Percentiles rank a stretch among this genome's conserved stretches.
Evolutionary conservation across 2,329 filamentous ascomycete species (phyloP).

Genomic region (Penicillium sp.): DNA sequence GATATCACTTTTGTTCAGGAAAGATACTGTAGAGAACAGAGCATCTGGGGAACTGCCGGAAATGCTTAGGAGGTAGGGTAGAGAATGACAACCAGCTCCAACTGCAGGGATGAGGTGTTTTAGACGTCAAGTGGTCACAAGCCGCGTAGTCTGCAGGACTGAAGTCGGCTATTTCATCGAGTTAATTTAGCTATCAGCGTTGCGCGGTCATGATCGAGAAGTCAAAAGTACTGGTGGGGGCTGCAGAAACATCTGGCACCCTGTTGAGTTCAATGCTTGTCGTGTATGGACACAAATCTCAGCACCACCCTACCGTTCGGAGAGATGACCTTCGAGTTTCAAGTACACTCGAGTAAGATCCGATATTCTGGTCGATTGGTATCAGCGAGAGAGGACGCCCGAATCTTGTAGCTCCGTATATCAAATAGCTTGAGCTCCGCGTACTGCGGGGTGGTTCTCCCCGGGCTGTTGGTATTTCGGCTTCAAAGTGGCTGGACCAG

Average conservation of each 20-base stretch:
- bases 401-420: not conserved
- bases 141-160: not conserved
- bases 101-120: not conserved
- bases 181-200: not conserved
- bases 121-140: not conserved
- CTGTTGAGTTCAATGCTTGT: not conserved
- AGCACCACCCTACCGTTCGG: not conserved
- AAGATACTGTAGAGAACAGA: not conserved
- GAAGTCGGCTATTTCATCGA: not conserved
- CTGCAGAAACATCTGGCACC: not conserved
- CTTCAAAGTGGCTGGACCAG: not conserved
- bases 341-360: not conserved
- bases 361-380: not conserved
- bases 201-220: conserved; percentile 1
- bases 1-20: not conserved
- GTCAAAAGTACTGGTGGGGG: conserved; percentile 6
- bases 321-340: too few species aligned
- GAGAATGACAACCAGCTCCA: not conserved
- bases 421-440: conserved; percentile 4
- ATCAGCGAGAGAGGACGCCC: not conserved
- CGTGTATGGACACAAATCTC: not conserved
- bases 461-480: not conserved
- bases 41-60: not conserved
- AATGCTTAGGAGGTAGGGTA: not conserved
- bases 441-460: conserved; percentile 16